Base-by-base conservation (phyloP, 2,329 filamentous ascomycete genomes). In the Tolypocladium ophioglossoides region DNA sequence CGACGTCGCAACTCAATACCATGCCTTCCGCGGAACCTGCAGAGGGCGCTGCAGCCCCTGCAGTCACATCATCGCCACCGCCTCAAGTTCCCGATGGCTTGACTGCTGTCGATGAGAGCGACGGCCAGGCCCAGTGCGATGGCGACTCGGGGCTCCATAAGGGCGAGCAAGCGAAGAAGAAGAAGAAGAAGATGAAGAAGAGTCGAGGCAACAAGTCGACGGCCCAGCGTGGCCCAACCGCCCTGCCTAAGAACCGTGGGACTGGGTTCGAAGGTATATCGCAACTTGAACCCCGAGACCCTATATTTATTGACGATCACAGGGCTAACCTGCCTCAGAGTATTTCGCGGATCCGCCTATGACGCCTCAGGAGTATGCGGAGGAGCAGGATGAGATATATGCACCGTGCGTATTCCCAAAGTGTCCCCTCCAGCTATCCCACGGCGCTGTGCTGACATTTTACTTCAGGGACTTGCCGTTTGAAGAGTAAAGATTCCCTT, bases 311-410 rank as follows among this genome's bases (percentile, higher is more conserved):
- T 14, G 18, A 14, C 27, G 12, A 51, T 14, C 8, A 6, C 4
- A 22, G 4, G 3, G 24, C 38, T 50, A 14, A 52, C 27, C 10
- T 4, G n/a, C 5, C 3, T 22, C 54, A 80, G 85, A 91, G 57
- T 89, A 83, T 67, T 94, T 82, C 65, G 84, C 87, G 14, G 92
- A 97, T 67, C 78, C 85, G 1, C 91, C 91, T 0, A 72, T 95
- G 57, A 91, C 86, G 0, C 83, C 85, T 0, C 77, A 76, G 0
- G 84, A 95, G 64, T 78, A 81, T 50, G 70, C 77, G 3, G 77
- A 86, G 51, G 88, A 95, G 63, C 72, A 64, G 41, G 63, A 78
- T 22, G 74, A 79, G 14, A 72, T 94, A 27, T 99, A 96, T 64
- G 68, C 82, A 59, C 66, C 72, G 75, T 87, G 6, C 27, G 27